Percentiles rank a stretch among this genome's conserved stretches.
Conservation (phyloP, 2,329 filamentous ascomycete species). For the Fusarium anthophilum region DNA sequence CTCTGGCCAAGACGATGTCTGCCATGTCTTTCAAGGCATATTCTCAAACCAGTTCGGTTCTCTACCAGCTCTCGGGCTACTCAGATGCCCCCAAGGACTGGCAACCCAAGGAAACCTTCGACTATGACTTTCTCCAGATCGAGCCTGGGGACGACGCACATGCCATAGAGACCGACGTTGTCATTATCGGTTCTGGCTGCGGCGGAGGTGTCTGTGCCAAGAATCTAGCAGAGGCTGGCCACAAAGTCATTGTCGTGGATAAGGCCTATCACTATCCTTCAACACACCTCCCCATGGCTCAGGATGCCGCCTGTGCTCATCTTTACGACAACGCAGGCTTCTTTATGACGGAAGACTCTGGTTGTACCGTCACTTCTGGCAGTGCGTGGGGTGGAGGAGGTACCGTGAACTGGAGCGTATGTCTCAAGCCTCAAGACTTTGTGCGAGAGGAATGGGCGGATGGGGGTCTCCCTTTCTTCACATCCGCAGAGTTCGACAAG, state of each 20-base stretch:
- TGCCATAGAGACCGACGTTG: conserved; percentile 78
- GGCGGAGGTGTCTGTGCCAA: conserved; percentile 86
- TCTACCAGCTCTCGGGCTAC: conserved; percentile 66
- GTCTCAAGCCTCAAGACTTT: conserved; percentile 73
- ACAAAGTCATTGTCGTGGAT: conserved; percentile 81
- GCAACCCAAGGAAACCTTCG: conserved; percentile 60
- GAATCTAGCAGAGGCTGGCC: conserved; percentile 79
- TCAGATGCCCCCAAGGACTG: conserved; percentile 62
- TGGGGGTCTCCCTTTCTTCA: conserved; percentile 76
- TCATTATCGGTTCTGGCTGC: conserved; percentile 88
- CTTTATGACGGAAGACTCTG: conserved; percentile 63
- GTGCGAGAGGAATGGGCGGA: conserved; percentile 86
- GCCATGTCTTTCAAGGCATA: conserved; percentile 64
- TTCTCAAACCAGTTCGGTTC: conserved; percentile 63
- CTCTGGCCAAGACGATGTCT: conserved; percentile 65
- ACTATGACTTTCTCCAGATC: conserved; percentile 71
- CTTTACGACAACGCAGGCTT: conserved; percentile 76
- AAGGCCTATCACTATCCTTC: conserved; percentile 82
- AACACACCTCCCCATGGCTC: conserved; percentile 77
- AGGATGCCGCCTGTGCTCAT: conserved; percentile 66
- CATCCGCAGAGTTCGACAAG: conserved; percentile 76
- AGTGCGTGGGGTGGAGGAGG: conserved; percentile 86
- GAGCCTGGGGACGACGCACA: conserved; percentile 55
- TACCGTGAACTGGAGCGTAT: conserved; percentile 84
- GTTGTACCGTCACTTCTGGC: conserved; percentile 71